Evolutionary conservation across 306 rosid genomes (phyloP), one percentile per base, ranked within the genome.

Genomic region (Vachellia pachyceras): DNA sequence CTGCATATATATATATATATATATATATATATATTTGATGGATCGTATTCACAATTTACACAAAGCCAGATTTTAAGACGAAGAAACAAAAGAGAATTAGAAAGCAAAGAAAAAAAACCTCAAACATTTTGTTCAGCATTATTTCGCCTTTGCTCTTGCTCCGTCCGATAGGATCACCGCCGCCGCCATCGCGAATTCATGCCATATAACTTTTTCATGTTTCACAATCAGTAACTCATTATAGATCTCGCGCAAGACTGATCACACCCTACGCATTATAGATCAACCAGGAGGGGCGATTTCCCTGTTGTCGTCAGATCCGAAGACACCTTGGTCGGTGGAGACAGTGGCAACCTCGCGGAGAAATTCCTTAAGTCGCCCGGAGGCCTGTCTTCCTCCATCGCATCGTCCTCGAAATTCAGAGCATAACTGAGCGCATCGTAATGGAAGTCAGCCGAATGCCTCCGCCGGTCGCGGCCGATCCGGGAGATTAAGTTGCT

Each of bases 391-490:
- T 82, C 91, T 12, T 82, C 91, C 11, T 84, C 85, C 72, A 37
- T 17, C n/a, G 73, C 87, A 9, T 85, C 84, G 7, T 90, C 93
- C 5, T 94, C 97, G 65, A 94, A 94, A 73, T 94, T 94, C 20
- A 86, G 84, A 1, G 92, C 63, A 55, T 94, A 92, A 69, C 97
- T 92, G 77, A 89, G 83, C 0, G 91, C 63, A 72, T 94, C 98
- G 86, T 94, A 94, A 5, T 66, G 90, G 81, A 89, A 91, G 39
- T 91, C 98, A 18, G 94, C 92, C 35, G 98, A 92, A 71, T 92
- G 92, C 36, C 91, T 90, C 49, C 93, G 90, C 37, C 70, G 18
- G 79, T 78, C 89, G 79, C 88, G 85, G 3, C 91, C 87, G 83
- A 94, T 77, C 1, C 86, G 80, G 8, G 84, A 69, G 46, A 92